Percentiles rank a stretch among this genome's conserved stretches.
phyloP scores from a whole-genome alignment of 139 green algal species.

The Diplosphaera chodatii region DNA sequence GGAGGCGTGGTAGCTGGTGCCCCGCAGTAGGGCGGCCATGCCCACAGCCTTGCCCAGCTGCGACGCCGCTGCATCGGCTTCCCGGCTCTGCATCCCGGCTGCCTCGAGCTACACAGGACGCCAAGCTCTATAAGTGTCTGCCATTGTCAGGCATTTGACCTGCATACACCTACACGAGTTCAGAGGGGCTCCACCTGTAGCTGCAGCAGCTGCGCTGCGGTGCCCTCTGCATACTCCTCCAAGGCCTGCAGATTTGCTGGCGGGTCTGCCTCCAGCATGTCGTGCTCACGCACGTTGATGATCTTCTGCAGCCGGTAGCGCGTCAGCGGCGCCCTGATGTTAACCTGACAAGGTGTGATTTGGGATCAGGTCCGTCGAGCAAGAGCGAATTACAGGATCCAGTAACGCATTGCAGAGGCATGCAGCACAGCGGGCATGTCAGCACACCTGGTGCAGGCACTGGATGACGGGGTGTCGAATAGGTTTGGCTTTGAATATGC shows the following conservation, averaged over 20 bases:
- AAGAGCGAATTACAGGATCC: too few species aligned
- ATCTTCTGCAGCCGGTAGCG: slow-evolving; percentile 68
- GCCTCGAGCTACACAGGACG: slow-evolving; percentile 22
- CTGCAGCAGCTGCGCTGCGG: slow-evolving; percentile 47
- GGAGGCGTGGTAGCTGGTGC: slow-evolving; percentile 45
- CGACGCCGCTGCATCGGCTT: slow-evolving; percentile 64
- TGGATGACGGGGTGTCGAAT: slow-evolving; percentile 46
- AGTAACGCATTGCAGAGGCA: too few species aligned
- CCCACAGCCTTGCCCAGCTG: slow-evolving; percentile 75
- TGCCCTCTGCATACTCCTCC: slow-evolving; percentile 68
- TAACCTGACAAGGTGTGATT: background rate
- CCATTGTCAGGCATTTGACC: too few species aligned
- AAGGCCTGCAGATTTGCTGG: slow-evolving; percentile 49
- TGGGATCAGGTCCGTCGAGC: too few species aligned
- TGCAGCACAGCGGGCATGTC: too few species aligned
- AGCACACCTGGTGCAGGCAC: slow-evolving; percentile 39
- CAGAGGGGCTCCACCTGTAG: slow-evolving; percentile 39
- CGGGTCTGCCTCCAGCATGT: slow-evolving; percentile 42
- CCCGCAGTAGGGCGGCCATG: slow-evolving; percentile 54
- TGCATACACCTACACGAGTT: background rate
- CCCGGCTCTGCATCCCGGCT: slow-evolving; percentile 28
- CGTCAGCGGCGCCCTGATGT: slow-evolving; percentile 11
- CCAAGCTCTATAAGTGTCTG: too few species aligned
- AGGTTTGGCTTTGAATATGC: slow-evolving; percentile 34
- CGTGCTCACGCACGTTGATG: slow-evolving; percentile 49